A percentile compares a stretch with the other conserved stretches of the same genome.
phyloP scores from a whole-genome alignment of 1,284 basidiomycete species.

The Apiotrichum laibachii region DNA sequence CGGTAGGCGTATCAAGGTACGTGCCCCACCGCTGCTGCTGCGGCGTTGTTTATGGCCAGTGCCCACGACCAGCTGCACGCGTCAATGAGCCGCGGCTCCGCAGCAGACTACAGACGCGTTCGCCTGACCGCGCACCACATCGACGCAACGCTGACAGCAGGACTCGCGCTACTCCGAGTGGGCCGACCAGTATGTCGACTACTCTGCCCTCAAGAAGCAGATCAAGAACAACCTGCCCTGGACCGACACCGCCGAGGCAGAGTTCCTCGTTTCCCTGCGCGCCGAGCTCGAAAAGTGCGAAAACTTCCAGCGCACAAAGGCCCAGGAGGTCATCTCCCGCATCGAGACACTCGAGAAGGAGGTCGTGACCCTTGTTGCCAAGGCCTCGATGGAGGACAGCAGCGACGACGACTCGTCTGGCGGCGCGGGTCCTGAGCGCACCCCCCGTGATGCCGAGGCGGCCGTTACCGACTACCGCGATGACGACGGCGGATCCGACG shows the following conservation, averaged over 20 bases:
- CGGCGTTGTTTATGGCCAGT: neutral
- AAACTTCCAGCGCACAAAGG: constrained; percentile 90
- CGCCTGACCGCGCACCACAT: too few species aligned
- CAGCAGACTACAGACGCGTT: too few species aligned
- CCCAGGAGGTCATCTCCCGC: constrained; percentile 73
- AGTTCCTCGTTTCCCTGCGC: constrained; percentile 76
- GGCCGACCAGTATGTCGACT: constrained; percentile 85
- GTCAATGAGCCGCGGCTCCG: too few species aligned
- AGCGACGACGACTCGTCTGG: constrained; percentile 49
- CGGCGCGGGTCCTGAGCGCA: constrained; percentile 12
- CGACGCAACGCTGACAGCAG: constrained; percentile 51
- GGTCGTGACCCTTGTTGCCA: constrained; percentile 68
- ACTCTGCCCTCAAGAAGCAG: constrained; percentile 81
- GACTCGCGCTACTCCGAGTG: constrained; percentile 83
- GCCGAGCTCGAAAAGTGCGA: constrained; percentile 93
- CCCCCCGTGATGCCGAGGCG: constrained; percentile 36
- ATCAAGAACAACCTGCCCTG: constrained; percentile 67
- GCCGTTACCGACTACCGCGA: constrained; percentile 55
- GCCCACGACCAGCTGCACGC: too few species aligned
- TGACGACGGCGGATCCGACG: constrained; percentile 59
- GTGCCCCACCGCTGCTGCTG: constrained; percentile 31
- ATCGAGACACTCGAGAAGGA: constrained; percentile 77
- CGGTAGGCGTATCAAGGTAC: constrained; percentile 77
- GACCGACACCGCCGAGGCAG: constrained; percentile 73
- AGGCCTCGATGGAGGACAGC: constrained; percentile 33